These are phyloP conservation scores for Colletotrichum brevisporum DNA, from an alignment of 2,329 filamentous ascomycete genomes.

Conservation along the genomic window DNA sequence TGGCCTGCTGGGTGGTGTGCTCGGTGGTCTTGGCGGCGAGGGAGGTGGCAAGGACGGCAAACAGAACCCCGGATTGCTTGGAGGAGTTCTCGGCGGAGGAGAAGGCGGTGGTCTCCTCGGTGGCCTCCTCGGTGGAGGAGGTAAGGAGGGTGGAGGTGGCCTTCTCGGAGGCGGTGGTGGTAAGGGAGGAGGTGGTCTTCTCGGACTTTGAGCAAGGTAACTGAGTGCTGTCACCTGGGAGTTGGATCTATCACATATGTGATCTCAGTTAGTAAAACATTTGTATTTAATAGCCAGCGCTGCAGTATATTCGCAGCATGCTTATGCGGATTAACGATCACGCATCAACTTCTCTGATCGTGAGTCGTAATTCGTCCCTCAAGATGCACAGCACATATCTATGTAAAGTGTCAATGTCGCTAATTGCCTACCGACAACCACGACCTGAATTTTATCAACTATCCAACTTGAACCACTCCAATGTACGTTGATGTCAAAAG, in stretches of 20 bases:
- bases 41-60: slow-evolving; percentile 1
- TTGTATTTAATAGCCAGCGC: no score
- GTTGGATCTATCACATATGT: background rate
- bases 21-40: slow-evolving; percentile 24
- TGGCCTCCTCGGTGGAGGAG: slow-evolving; percentile 13
- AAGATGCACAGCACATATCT: no score
- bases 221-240: background rate
- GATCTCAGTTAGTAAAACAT: background rate
- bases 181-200: slow-evolving; percentile 9
- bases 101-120: slow-evolving; percentile 7
- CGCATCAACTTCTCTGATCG: accelerated
- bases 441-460: no score
- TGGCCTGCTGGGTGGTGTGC: slow-evolving; percentile 29
- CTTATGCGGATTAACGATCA: no score
- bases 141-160: background rate
- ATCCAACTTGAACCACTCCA: no score
- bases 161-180: slow-evolving; percentile 1
- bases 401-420: no score
- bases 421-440: no score
- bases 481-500: no score
- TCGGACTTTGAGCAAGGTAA: background rate
- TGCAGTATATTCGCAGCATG: no score
- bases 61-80: background rate
- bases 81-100: slow-evolving; percentile 26
- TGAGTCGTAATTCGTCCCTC: no score